Evolutionary conservation across 306 rosid genomes (phyloP), one percentile per base, ranked within the genome.

Genomic region (Senna tora): DNA sequence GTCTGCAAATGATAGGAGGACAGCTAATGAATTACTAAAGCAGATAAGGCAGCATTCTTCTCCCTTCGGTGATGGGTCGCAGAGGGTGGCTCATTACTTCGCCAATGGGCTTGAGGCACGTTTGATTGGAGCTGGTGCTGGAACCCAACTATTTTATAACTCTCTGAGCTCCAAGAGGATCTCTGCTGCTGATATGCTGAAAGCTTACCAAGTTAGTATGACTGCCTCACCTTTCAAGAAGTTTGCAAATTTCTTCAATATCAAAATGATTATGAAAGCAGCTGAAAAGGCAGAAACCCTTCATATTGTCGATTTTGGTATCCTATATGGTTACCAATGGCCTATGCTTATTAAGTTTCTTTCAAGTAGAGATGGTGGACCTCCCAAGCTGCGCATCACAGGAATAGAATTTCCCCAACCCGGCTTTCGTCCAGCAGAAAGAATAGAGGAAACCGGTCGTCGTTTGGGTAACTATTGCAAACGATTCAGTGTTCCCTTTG

Each of bases 281-380:
- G 89, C 89, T 66, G 84, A 86, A 65, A 83, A 83, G 30, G 87
- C 89, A 15, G 75, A 76, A 42, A 49, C 82, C 0, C 92, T 89
- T 73, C 98, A 92, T 69, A 81, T 89, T 14, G 77, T 92, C 21
- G 98, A 92, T 73, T 92, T 92, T 36, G 98, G 98, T 67, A 92
- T 92, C 79, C 65, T 81, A 2, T 89, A 92, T 61, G 98, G 98
- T 60, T 92, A 87, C 75, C 97, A 89, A 57, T 92, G 97, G 97
- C 97, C 97, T 53, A 85, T 82, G 52, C 91, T 92, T 12, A 86
- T 92, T 74, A 82, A 81, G n/a, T 54, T 69, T 78, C 84, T 92
- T 43, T 81, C 96, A 32, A 61, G 20, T 46, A 81, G 92, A 73
- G 12, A 5, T 0, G 98, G 94, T 13, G 94, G 96, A 3, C 92